A percentile compares a stretch with the other conserved stretches of the same genome.
These are phyloP conservation scores for Austroboletus niveus DNA, from an alignment of 1,284 basidiomycete genomes.

Conservation along the genomic window DNA sequence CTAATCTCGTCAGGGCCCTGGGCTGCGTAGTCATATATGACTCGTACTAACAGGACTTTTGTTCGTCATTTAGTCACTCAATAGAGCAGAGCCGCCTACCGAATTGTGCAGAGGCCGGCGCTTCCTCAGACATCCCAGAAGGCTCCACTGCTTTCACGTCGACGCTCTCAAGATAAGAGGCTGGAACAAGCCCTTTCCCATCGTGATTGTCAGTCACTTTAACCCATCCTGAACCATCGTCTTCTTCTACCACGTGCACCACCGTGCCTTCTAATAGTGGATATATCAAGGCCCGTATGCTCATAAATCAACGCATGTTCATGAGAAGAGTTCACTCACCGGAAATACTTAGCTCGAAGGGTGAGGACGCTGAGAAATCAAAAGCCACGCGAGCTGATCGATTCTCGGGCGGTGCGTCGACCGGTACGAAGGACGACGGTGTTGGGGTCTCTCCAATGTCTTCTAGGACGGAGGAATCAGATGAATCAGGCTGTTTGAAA, in stretches of 20 bases:
- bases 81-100: conserved; percentile 37
- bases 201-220: conserved; percentile 62
- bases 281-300: conserved; percentile 13
- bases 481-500: conserved; percentile 8
- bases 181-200: conserved; percentile 72
- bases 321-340: conserved; percentile 41
- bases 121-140: conserved; percentile 12
- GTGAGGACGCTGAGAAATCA: conserved; percentile 67
- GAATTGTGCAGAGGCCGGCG: conserved; percentile 41
- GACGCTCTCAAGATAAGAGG: conserved; percentile 62
- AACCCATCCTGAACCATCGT: conserved; percentile 86
- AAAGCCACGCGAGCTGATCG: conserved; percentile 63
- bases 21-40: conserved; percentile 66
- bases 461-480: conserved; percentile 14
- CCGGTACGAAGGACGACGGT: conserved; percentile 54
- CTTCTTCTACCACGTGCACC: conserved; percentile 67
- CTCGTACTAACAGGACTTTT: conserved; percentile 51
- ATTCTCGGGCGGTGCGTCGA: conserved; percentile 35
- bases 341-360: conserved; percentile 68
- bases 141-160: conserved; percentile 23
- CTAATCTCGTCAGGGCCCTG: conserved; percentile 69
- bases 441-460: conserved; percentile 38
- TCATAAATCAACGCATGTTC: conserved; percentile 6
- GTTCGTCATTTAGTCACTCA: conserved; percentile 4
- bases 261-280: conserved; percentile 49